Evolutionary conservation across 1,284 basidiomycete species (phyloP), one percentile per base, ranked within the genome.

Genomic region (Abortiporus biennis): DNA sequence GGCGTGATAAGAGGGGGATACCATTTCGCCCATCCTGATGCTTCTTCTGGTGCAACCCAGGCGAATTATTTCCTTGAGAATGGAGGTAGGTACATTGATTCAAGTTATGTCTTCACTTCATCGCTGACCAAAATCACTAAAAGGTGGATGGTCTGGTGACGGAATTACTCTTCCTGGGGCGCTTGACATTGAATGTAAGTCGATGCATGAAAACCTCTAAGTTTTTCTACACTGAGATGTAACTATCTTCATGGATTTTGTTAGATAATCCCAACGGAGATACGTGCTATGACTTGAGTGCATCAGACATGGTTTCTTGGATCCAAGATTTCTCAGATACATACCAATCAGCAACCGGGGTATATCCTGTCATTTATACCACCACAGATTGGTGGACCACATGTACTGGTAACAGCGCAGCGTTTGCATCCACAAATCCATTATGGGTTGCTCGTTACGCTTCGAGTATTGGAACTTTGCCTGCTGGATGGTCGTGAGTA

Each of bases 381-480:
- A 78, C 71, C 1, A 76, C 78, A 1, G 67, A 74, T 51, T 85
- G 80, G 82, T 85, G 80, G 81, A 74, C 52, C 24, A 69, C 68
- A 15, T 85, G 82, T 59, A 82, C 80, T 2, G 74, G 76, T 6
- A 74, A 78, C 57, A 74, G 67, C 45, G 61, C 66, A 22, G 56
- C 63, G 21, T 80, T 82, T 50, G 70, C 56, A 9, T 42, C 53
- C 6, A 68, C 64, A 42, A 75, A 73, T 55, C 76, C 79, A 1
- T 62, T 85, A 0, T 80, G 76, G 72, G 65, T 83, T 29, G 80
- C 82, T 0, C 61, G 65, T 36, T 82, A 69, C 41, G 56, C 72
- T 3, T 69, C 71, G 1, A 56, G 55, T 16, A 57, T 76, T 15
- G 77, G 76, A 3, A 52, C 70, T 3, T 62, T 81, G 25, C 78